These are phyloP conservation scores for Knoxia roxburghii DNA, from an alignment of 257 asterid species.

Conservation along the genomic window DNA sequence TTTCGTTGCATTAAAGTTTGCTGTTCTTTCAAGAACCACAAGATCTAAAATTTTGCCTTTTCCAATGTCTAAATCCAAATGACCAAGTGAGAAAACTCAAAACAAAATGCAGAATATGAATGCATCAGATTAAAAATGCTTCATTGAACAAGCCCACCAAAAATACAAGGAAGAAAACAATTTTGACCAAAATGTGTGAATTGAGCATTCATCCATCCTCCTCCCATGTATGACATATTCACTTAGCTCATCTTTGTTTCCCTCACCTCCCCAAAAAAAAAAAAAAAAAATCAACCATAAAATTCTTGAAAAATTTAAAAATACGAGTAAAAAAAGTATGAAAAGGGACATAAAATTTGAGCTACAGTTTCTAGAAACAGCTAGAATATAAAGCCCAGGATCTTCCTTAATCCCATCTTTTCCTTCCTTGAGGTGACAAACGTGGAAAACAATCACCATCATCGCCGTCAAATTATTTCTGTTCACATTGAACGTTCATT, in stretches of 20 bases:
- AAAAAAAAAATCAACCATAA: too few species aligned
- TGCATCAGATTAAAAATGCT: background rate
- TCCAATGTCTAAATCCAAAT: background rate
- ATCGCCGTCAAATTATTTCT: background rate
- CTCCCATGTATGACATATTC: background rate
- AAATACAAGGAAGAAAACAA: background rate
- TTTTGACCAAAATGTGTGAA: background rate
- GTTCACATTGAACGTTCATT: background rate
- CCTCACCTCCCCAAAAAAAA: too few species aligned
- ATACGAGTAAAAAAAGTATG: too few species aligned
- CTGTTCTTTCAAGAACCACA: background rate
- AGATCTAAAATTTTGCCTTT: background rate
- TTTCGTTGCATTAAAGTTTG: background rate
- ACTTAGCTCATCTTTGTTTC: background rate
- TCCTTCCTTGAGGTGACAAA: background rate
- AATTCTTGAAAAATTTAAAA: too few species aligned
- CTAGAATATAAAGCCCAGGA: background rate
- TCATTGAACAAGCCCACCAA: background rate
- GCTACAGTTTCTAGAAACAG: background rate
- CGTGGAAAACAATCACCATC: background rate
- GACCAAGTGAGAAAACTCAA: background rate
- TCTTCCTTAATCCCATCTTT: too few species aligned
- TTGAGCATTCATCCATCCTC: background rate
- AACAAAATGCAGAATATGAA: background rate
- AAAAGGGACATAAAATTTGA: too few species aligned